phyloP scores from a whole-genome alignment of 257 asterid species.

The Verbena officinalis region DNA sequence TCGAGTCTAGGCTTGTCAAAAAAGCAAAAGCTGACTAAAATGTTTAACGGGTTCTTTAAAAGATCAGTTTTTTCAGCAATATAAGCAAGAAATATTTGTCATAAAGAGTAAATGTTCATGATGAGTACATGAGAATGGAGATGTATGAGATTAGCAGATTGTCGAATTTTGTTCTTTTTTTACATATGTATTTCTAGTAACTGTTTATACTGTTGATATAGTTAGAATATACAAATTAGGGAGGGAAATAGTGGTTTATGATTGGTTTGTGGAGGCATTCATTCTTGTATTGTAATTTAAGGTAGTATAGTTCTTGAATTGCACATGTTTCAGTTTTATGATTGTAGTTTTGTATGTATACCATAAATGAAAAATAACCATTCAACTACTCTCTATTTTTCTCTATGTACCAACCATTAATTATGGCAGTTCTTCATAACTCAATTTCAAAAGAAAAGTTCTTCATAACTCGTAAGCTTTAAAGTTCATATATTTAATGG shows the following conservation, averaged over 20 bases:
- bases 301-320: not conserved
- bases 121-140: no score
- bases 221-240: conserved; percentile 27
- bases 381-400: not conserved
- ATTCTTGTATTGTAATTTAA: conserved; percentile 32
- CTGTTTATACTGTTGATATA: conserved; percentile 34
- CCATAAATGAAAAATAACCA: conserved; percentile 18
- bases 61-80: no score
- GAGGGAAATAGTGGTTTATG: conserved; percentile 22
- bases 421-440: not conserved
- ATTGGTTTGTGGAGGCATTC: conserved; percentile 19
- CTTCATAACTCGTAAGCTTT: no score
- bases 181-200: not conserved
- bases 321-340: no score
- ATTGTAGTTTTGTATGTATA: conserved; percentile 20
- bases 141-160: not conserved
- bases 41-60: not conserved
- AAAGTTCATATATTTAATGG: no score
- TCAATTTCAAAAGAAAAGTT: not conserved
- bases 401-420: no score
- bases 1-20: conserved; percentile 51
- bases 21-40: not conserved
- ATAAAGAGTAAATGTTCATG: no score
- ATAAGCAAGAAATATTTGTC: no score
- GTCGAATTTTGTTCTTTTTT: not conserved